phyloP scores from a whole-genome alignment of 495 filamentous ascomycete genomes.

The Xylaria cubensis region DNA sequence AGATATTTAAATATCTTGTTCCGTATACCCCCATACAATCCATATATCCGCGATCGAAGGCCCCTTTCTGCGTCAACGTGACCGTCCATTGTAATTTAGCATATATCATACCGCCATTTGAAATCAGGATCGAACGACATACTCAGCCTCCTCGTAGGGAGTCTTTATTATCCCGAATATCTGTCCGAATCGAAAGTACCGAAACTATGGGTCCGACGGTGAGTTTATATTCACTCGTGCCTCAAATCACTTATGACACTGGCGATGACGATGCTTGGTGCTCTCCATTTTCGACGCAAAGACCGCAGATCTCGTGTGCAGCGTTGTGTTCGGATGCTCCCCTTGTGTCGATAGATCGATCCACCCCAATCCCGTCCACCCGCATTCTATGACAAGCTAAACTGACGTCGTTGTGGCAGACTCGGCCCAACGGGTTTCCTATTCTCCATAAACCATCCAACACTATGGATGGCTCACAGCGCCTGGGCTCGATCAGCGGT shows the following conservation, averaged over 20 bases:
- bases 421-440: conserved; percentile 45
- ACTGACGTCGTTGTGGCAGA: conserved; percentile 39
- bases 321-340: not conserved
- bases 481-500: conserved; percentile 50
- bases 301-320: not conserved
- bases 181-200: not conserved
- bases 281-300: not conserved
- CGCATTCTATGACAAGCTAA: not conserved
- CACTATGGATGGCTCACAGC: not conserved
- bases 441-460: conserved; percentile 38
- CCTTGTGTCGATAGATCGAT: not conserved
- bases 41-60: not conserved
- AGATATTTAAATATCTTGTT: conserved; percentile 3
- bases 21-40: not conserved
- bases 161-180: not conserved
- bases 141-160: not conserved
- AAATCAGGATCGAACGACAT: not conserved
- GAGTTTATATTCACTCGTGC: conserved; percentile 31
- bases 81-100: not conserved
- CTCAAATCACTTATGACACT: not conserved
- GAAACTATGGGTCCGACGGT: conserved; percentile 16
- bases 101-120: not conserved
- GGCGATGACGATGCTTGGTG: not conserved
- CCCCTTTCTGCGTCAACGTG: conserved; percentile 1
- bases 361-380: not conserved